phyloP scores from a whole-genome alignment of 768 basidiomycete genomes.

The Mycena floridula region DNA sequence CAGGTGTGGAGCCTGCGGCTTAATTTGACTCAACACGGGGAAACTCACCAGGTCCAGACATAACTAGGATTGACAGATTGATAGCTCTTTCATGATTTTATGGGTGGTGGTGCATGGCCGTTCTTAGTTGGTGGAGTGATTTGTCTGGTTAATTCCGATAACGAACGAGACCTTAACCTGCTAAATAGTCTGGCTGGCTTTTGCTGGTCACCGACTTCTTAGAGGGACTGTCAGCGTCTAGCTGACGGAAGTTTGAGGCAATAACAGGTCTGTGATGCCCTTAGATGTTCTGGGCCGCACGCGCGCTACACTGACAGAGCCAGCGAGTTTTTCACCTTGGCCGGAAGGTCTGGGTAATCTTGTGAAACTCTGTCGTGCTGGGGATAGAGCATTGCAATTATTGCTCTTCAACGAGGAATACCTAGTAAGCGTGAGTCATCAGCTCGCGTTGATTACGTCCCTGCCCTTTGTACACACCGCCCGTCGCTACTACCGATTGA shows the following conservation, averaged over 20 bases:
- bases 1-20: slow-evolving; percentile 81
- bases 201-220: slow-evolving; percentile 75
- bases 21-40: slow-evolving; percentile 82
- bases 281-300: slow-evolving; percentile 88
- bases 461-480: slow-evolving; percentile 90
- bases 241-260: slow-evolving; percentile 83
- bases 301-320: slow-evolving; percentile 86
- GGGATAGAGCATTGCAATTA: slow-evolving; percentile 90
- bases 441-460: slow-evolving; percentile 87
- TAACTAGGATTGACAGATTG: slow-evolving; percentile 75
- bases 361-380: slow-evolving; percentile 77
- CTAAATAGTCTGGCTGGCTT: slow-evolving; percentile 83
- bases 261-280: slow-evolving; percentile 91
- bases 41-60: slow-evolving; percentile 80
- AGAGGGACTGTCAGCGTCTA: no score
- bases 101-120: slow-evolving; percentile 87
- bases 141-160: slow-evolving; percentile 97
- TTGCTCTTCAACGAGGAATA: slow-evolving; percentile 91
- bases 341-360: slow-evolving; percentile 71
- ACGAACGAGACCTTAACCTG: slow-evolving; percentile 91
- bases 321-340: slow-evolving; percentile 76
- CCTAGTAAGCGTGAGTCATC: slow-evolving; percentile 84
- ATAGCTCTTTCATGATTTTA: slow-evolving; percentile 82
- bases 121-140: slow-evolving; percentile 91
- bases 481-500: slow-evolving; percentile 89